A percentile compares a stretch with the other conserved stretches of the same genome.
phyloP scores from a whole-genome alignment of 176 grass and related monocot species.

The Oryza coarctata region DNA sequence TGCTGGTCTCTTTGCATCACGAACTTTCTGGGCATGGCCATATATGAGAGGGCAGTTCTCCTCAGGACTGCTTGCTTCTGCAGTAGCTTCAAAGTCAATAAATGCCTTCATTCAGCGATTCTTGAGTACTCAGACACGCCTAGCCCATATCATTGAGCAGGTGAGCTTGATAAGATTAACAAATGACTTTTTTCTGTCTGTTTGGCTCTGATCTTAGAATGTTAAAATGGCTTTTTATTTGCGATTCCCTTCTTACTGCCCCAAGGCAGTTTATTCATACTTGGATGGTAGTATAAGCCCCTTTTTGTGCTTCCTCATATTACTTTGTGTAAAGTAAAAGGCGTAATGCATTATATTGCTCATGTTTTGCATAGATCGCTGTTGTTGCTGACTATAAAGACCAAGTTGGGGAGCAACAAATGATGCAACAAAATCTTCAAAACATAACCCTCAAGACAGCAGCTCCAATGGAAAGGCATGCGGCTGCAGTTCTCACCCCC shows the following conservation, averaged over 20 bases:
- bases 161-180: constrained; percentile 8
- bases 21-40: constrained; percentile 55
- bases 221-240: not conserved
- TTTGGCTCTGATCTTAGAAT: not conserved
- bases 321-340: not conserved
- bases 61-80: constrained; percentile 40
- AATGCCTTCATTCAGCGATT: constrained; percentile 67
- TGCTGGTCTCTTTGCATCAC: constrained; percentile 45
- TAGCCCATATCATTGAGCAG: constrained; percentile 65
- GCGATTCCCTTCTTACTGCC: not conserved
- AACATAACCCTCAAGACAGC: constrained; percentile 53
- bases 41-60: constrained; percentile 64
- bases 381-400: constrained; percentile 53
- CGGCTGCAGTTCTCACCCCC: constrained; percentile 51
- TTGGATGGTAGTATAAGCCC: not conserved
- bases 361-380: constrained; percentile 45
- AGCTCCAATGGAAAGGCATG: constrained; percentile 72
- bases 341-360: not conserved
- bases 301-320: not conserved
- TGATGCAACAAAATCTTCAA: constrained; percentile 47
- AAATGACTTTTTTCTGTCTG: not conserved
- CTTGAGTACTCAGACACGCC: constrained; percentile 49
- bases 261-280: not conserved
- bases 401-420: constrained; percentile 53
- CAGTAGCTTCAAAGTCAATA: constrained; percentile 44